phyloP scores from a whole-genome alignment of 176 grass and related monocot genomes.

The Panicum miliaceum region DNA sequence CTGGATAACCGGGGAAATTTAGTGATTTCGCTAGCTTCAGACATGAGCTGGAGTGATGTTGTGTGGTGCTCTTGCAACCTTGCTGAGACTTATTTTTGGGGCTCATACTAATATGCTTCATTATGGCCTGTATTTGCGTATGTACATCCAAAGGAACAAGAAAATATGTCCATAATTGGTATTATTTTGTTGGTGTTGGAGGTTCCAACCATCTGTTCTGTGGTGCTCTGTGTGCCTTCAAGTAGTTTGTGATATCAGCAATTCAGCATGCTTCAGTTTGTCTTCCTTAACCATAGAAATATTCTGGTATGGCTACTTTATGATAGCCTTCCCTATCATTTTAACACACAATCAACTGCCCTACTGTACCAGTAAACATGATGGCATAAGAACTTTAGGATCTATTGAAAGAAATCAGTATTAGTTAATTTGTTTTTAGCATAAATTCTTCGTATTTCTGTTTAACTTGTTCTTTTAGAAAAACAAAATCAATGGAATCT shows the following conservation, averaged over 20 bases:
- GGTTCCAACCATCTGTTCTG: background rate
- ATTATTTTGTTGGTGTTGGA: background rate
- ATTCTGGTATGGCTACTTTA: background rate
- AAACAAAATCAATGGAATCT: background rate
- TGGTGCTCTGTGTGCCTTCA: background rate
- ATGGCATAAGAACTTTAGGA: background rate
- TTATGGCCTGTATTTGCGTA: background rate
- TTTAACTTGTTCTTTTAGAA: background rate
- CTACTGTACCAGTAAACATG: background rate
- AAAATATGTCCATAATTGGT: background rate
- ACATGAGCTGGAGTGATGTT: background rate
- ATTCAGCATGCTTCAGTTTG: background rate
- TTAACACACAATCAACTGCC: background rate
- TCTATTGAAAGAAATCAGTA: constrained; percentile 11
- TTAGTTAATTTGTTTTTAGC: background rate
- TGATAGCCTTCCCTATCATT: background rate
- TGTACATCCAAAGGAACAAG: background rate
- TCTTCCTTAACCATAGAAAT: background rate
- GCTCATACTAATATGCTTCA: background rate
- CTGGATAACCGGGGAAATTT: background rate
- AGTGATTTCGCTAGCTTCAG: background rate
- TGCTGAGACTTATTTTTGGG: background rate
- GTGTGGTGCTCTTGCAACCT: background rate
- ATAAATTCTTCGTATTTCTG: background rate
- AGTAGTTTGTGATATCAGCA: constrained; percentile 5